These are phyloP conservation scores for Chaetomium globosum DNA, from an alignment of 2,329 filamentous ascomycete species.

Conservation along the genomic window DNA sequence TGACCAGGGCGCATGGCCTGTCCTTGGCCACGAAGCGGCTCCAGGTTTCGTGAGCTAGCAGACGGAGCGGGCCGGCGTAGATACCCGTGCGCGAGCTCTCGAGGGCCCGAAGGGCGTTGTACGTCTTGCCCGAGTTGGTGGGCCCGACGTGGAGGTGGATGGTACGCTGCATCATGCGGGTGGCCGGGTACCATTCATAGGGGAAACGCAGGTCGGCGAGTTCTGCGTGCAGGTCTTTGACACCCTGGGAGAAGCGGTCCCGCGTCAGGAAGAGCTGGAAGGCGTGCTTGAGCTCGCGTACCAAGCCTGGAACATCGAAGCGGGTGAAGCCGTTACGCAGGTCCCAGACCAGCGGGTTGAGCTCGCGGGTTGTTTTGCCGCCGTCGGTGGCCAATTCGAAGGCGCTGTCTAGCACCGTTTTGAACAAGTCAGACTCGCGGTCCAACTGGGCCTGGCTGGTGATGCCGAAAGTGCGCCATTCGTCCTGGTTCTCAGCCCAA, in stretches of 20 bases:
- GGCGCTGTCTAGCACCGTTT: conserved; percentile 48
- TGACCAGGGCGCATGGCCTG: conserved; percentile 75
- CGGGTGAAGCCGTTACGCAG: conserved; percentile 63
- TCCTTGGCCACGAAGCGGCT: conserved; percentile 80
- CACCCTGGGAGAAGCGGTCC: conserved; percentile 56
- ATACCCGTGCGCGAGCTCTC: conserved; percentile 76
- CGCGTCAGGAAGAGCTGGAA: conserved; percentile 69
- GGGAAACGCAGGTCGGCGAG: conserved; percentile 86
- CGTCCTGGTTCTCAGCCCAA: conserved; percentile 36
- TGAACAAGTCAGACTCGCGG: conserved; percentile 51
- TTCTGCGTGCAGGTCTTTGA: conserved; percentile 62
- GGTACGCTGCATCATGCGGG: conserved; percentile 75
- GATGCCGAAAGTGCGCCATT: conserved; percentile 44
- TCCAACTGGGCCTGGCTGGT: conserved; percentile 48
- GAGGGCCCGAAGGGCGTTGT: conserved; percentile 83
- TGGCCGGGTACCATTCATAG: conserved; percentile 87
- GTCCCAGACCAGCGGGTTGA: conserved; percentile 60
- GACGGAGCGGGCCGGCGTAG: conserved; percentile 85
- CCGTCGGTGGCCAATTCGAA: conserved; percentile 49
- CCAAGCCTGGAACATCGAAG: conserved; percentile 54
- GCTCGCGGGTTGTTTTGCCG: conserved; percentile 44
- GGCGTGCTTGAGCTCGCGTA: conserved; percentile 63
- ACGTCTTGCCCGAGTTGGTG: conserved; percentile 98
- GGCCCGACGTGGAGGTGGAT: conserved; percentile 94
- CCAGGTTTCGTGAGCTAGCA: conserved; percentile 95